A percentile compares a stretch with the other conserved stretches of the same genome.
Evolutionary conservation across 306 rosid species (phyloP).

Genomic region (Dryas octopetala): DNA sequence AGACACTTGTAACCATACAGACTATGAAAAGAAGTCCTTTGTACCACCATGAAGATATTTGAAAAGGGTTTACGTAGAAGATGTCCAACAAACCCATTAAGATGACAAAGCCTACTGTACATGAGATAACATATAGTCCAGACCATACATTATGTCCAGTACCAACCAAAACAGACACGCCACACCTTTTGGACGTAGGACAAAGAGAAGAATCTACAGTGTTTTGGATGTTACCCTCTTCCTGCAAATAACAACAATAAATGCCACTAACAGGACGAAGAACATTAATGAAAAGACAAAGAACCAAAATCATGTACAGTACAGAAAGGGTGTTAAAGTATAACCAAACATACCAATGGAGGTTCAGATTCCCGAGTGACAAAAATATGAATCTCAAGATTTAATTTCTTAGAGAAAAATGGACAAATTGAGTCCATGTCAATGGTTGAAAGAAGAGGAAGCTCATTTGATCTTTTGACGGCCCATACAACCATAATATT

Average conservation of each 20-base stretch:
- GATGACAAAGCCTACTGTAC: conserved; percentile 63
- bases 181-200: conserved; percentile 38
- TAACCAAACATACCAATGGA: conserved; percentile 59
- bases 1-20: conserved; percentile 68
- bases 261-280: conserved; percentile 18
- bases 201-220: conserved; percentile 45
- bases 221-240: conserved; percentile 58
- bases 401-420: conserved; percentile 49
- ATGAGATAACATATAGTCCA: conserved; percentile 71
- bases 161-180: conserved; percentile 82
- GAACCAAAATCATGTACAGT: not conserved
- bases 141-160: conserved; percentile 78
- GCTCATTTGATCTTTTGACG: conserved; percentile 68
- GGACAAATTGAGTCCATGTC: conserved; percentile 76
- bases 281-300: not conserved
- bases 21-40: conserved; percentile 62
- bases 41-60: conserved; percentile 72
- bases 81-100: conserved; percentile 45
- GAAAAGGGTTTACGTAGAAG: conserved; percentile 60
- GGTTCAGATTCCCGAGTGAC: conserved; percentile 84
- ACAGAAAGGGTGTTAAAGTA: conserved; percentile 5
- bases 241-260: conserved; percentile 42
- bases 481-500: conserved; percentile 83
- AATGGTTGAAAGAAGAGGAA: conserved; percentile 71
- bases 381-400: conserved; percentile 53